Base-by-base conservation (phyloP, 2,329 filamentous ascomycete genomes). In the Cladosporium oxysporum region DNA sequence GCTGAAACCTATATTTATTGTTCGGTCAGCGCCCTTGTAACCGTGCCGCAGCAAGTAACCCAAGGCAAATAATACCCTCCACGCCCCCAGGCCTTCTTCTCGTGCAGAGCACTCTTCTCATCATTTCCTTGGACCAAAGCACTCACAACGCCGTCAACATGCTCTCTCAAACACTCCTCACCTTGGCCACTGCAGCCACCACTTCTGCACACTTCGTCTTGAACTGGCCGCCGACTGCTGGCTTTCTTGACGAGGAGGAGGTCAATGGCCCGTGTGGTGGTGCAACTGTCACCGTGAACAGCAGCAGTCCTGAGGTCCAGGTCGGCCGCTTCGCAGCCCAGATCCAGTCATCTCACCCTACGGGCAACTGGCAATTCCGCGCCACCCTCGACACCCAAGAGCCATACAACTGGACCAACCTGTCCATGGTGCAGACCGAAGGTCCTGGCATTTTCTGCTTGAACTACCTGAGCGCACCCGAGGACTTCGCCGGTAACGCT, bases 201-300 rank as follows among this genome's bases (percentile, higher is more conserved):
- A 71, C 76, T 28, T 73, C 78, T 6, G 80, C 80, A 5, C 81
- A 83, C 70, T 83, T 81, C 76, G 70, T 70, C 26, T 74, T 83
- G 47, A 69, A 78, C 21, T 78, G 76, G 66, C 81, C 80, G 28
- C 68, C 69, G 12, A 72, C 72, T 12, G 72, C 72, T 11, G 74
- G 72, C 28, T 75, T 75, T 69, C 58, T 67, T 47, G 72, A 76
- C 47, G 73, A 76, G 4, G 58, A 69, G 57, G 68, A 76, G 63
- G 52, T 64, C 31, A 73, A 57, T 35, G 67, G 66, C 11, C 74
- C 74, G 8, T 76, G 74, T 59, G 74, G 74, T 47, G 73, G 72
- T 12, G 71, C 69, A 3, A 69, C 62, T 1, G 68, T 72, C 23
- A 67, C 60, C 0, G 69, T 75, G 52, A 70, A 72, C 66, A 66